A percentile compares a stretch with the other conserved stretches of the same genome.
Conservation (phyloP, 2,329 filamentous ascomycete species). For the Chrysosporium queenslandicum region DNA sequence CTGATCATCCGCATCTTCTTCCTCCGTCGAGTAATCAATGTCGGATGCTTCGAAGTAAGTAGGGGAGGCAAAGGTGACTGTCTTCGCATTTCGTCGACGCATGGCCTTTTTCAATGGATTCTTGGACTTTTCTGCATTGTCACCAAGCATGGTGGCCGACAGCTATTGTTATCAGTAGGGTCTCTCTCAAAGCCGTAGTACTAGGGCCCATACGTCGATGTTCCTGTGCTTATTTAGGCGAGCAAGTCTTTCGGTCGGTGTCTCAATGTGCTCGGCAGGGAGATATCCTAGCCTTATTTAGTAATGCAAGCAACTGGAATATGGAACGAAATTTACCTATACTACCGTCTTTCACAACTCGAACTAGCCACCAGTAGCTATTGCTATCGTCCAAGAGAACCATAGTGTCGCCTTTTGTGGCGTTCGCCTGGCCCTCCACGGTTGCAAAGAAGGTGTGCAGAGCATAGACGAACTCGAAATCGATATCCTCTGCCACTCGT, state of each 20-base stretch:
- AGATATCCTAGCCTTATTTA: conserved; percentile 64
- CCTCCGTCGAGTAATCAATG: conserved; percentile 74
- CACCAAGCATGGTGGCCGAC: conserved; percentile 60
- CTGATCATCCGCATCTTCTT: conserved; percentile 44
- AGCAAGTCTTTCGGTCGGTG: conserved; percentile 85
- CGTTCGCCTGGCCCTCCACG: conserved; percentile 95
- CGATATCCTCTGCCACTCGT: conserved; percentile 78
- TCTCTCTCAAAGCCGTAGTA: neutral
- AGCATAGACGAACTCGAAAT: conserved; percentile 99
- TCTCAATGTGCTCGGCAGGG: conserved; percentile 96
- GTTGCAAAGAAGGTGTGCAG: conserved; percentile 96
- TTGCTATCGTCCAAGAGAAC: conserved; percentile 96
- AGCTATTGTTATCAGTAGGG: conserved; percentile 37
- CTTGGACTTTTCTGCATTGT: conserved; percentile 68
- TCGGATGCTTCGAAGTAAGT: conserved; percentile 85
- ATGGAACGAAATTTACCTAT: conserved; percentile 51
- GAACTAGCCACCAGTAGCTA: conserved; percentile 98
- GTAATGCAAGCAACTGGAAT: conserved; percentile 21
- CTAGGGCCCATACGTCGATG: conserved; percentile 62
- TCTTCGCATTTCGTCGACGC: conserved; percentile 71
- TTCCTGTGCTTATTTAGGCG: conserved; percentile 96
- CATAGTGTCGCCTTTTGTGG: conserved; percentile 97
- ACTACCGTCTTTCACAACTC: conserved; percentile 93
- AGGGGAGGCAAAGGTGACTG: conserved; percentile 71
- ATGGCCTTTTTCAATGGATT: conserved; percentile 77